phyloP scores from a whole-genome alignment of 2,329 filamentous ascomycete genomes.

The Trichoderma oligosporum region DNA sequence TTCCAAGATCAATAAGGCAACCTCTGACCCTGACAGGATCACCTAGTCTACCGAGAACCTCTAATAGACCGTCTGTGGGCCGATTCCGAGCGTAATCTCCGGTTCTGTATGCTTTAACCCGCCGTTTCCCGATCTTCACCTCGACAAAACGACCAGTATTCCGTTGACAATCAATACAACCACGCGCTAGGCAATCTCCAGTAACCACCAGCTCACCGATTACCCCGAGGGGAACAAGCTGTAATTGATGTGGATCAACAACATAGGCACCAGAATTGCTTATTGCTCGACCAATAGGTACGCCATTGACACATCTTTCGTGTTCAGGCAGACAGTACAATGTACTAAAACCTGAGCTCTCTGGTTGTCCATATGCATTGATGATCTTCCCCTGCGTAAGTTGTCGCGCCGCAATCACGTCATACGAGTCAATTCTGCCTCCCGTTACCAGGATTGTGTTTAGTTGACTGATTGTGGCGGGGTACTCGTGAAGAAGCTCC shows the following conservation, averaged over 20 bases:
- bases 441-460: background rate
- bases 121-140: conserved; percentile 7
- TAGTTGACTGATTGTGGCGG: background rate
- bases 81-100: conserved; percentile 19
- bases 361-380: conserved; percentile 25
- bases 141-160: conserved; percentile 18
- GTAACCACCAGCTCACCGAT: conserved; percentile 24
- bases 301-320: conserved; percentile 18
- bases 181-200: conserved; percentile 22
- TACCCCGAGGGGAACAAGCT: conserved; percentile 21
- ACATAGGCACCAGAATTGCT: conserved; percentile 22
- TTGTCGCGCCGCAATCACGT: background rate
- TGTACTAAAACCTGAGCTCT: conserved; percentile 23
- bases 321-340: conserved; percentile 18
- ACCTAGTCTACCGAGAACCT: conserved; percentile 19
- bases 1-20: too few species aligned
- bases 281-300: conserved; percentile 21
- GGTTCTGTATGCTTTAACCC: conserved; percentile 14
- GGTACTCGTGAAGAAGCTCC: background rate
- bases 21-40: too few species aligned
- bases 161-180: conserved; percentile 19
- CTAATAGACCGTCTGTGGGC: conserved; percentile 8
- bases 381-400: background rate
- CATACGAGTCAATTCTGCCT: background rate
- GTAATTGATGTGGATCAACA: conserved; percentile 17